Evolutionary conservation across 768 basidiomycete genomes (phyloP), one percentile per base, ranked within the genome.

Genomic region (Rhizopogon salebrosus): DNA sequence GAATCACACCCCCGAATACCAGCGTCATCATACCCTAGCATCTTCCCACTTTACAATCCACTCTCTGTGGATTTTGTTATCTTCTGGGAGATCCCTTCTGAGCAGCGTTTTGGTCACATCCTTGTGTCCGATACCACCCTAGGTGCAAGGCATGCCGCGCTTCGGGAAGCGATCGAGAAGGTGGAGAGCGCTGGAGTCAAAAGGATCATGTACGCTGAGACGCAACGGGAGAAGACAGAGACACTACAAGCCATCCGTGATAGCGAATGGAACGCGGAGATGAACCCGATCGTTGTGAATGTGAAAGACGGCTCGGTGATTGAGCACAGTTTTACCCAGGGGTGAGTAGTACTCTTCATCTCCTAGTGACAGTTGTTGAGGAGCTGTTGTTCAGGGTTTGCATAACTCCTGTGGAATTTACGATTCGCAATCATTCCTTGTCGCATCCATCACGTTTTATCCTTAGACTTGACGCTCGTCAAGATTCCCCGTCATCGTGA

Each of bases 191-290:
- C 77, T 10, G 89, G 89, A 68, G 77, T 76, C 22, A 88, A 84
- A 54, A 79, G 92, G 41, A 91, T 82, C 57, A 92, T 97, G 80
- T 98, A 92, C 63, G 92, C 91, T 20, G 92, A 98, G 72, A 95
- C 93, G 4, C 81, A 80, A 55, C 75, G 87, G 43, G 84, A 93
- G 67, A 83, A 82, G 62, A 65, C 68, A 57, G 82, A 83, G 48
- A 70, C 95, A 29, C 62, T 95, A 48, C 74, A 82, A 46, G 81
- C 84, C 8, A 77, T 97, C 38, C 74, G 81, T 34, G 67, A 73
- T 4, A 85, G 85, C 54, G 83, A 87, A 64, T 87, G 93, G 82
- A 92, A 92, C 56, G 61, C 67, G 13, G 90, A 94, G 68, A 86
- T 82, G 75, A 81, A 93, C 62, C 92, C 93, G 6, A 53, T 88